These are phyloP conservation scores for Colletotrichum godetiae DNA, from an alignment of 2,329 filamentous ascomycete genomes.

Conservation along the genomic window DNA sequence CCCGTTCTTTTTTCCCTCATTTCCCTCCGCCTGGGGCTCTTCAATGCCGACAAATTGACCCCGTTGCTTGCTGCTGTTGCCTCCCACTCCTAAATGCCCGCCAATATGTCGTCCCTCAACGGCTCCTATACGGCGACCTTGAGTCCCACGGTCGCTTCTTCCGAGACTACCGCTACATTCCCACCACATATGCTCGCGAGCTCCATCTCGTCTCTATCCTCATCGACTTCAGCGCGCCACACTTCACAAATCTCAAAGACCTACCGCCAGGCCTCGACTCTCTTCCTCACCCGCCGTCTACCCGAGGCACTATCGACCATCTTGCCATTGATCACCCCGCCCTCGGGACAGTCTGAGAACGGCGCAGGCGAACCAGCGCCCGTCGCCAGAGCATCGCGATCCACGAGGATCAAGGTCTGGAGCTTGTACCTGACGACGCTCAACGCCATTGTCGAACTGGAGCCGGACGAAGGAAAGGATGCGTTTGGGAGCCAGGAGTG, in stretches of 20 bases:
- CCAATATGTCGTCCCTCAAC: conserved; percentile 54
- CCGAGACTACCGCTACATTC: conserved; percentile 50
- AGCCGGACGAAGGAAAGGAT: conserved; percentile 88
- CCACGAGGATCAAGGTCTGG: conserved; percentile 94
- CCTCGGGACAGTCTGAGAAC: conserved; percentile 58
- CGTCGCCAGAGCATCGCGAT: conserved; percentile 81
- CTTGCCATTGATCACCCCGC: conserved; percentile 80
- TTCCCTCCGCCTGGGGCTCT: conserved; percentile 26
- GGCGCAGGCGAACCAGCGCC: conserved; percentile 70
- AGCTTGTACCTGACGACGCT: conserved; percentile 94
- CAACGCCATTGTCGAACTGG: conserved; percentile 90
- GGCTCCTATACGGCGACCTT: conserved; percentile 55
- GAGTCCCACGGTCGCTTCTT: conserved; percentile 55
- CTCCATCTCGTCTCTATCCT: conserved; percentile 77
- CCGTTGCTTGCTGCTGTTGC: neutral
- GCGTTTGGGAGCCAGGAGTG: conserved; percentile 88
- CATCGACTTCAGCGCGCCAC: conserved; percentile 69
- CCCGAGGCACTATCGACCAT: conserved; percentile 90
- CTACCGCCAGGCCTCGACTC: conserved; percentile 92
- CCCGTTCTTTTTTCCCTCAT: conserved; percentile 34
- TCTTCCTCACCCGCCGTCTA: conserved; percentile 93
- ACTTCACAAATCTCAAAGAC: conserved; percentile 86
- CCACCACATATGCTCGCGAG: conserved; percentile 67
- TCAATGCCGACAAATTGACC: conserved; percentile 35
- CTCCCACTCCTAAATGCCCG: conserved; percentile 18